Evolutionary conservation across 1,284 basidiomycete species (phyloP).

Genomic region (Moesziomyces antarcticus): DNA sequence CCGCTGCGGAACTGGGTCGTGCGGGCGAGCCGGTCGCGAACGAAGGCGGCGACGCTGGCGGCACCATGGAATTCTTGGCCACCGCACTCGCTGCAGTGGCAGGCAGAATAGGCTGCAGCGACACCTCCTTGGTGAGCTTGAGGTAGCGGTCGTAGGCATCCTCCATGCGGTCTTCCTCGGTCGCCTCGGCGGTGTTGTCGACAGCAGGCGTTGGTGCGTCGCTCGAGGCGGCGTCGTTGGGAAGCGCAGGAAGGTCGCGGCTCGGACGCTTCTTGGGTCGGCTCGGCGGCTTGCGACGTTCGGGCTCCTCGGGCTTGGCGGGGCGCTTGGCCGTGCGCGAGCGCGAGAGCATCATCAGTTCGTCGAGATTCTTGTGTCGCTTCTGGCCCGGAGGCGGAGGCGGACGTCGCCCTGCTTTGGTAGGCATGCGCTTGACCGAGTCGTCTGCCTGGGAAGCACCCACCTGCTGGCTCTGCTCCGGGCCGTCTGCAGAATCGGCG

Average conservation of each 20-base stretch:
- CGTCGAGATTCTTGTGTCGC: constrained; percentile 41
- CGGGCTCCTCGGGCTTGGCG: constrained; percentile 46
- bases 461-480: constrained; percentile 70
- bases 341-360: constrained; percentile 44
- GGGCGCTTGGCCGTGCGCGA: constrained; percentile 33
- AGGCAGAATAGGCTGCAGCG: constrained; percentile 40
- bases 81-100: constrained; percentile 19
- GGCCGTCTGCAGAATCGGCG: constrained; percentile 1
- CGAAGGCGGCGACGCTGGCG: constrained; percentile 21
- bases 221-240: constrained; percentile 3
- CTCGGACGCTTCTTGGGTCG: constrained; percentile 34
- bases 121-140: constrained; percentile 70
- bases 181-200: constrained; percentile 3
- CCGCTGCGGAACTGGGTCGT: constrained; percentile 17
- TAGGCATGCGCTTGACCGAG: not conserved
- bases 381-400: constrained; percentile 46
- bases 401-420: constrained; percentile 29
- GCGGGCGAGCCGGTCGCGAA: constrained; percentile 21
- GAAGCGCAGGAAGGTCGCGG: constrained; percentile 47
- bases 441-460: constrained; percentile 8
- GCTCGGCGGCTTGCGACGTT: constrained; percentile 37
- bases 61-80: constrained; percentile 5
- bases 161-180: constrained; percentile 72
- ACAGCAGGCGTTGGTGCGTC: not conserved
- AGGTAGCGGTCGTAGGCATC: constrained; percentile 88